Evolutionary conservation across 176 grass and related monocot genomes (phyloP), one percentile per base, ranked within the genome.

Genomic region (Phoenix dactylifera): DNA sequence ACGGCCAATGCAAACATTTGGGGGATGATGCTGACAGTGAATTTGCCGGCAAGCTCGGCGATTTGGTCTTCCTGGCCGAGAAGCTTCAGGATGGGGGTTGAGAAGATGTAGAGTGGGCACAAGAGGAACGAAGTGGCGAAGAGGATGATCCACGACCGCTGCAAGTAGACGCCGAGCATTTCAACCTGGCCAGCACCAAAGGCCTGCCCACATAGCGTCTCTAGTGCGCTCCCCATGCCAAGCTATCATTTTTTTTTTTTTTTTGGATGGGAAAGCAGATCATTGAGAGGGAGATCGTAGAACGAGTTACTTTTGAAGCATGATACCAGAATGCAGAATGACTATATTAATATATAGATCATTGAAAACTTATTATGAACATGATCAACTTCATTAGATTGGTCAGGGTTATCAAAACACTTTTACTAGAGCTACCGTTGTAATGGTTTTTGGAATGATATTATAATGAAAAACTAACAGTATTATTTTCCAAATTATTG

Each of bases 101-200:
- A 73, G 16, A 89, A 59, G 16, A 80, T 52, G 65, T 59, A 89
- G 52, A 71, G 6, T 6, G 77, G 81, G 15, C 64, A 49, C 52
- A 89, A 58, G 24, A 85, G 15, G 32, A 78, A 1, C 10, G 66
- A 10, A 7, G 77, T 3, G n/a, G 0, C 66, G 17, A 69, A 0
- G 50, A 89, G 86, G 57, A 85, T 77, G 57, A 89, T 72, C 81
- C 86, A 89, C 16, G 86, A 89, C 0, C 78, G 86, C 28, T 89
- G 86, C 18, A 89, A 55, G 74, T 89, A 85, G 24, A 89, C 71
- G 54, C 86, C 86, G 53, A 89, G 86, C 77, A 85, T 81, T 66
- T 67, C 66, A 0, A 89, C 74, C 50, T 72, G 71, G 0, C 86
- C 74, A 0, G 86, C 86, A 15, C 86, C 81, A 65, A 79, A 89